These are phyloP conservation scores for Corrigiola litoralis DNA, from an alignment of 179 eudicot species.

Conservation along the genomic window DNA sequence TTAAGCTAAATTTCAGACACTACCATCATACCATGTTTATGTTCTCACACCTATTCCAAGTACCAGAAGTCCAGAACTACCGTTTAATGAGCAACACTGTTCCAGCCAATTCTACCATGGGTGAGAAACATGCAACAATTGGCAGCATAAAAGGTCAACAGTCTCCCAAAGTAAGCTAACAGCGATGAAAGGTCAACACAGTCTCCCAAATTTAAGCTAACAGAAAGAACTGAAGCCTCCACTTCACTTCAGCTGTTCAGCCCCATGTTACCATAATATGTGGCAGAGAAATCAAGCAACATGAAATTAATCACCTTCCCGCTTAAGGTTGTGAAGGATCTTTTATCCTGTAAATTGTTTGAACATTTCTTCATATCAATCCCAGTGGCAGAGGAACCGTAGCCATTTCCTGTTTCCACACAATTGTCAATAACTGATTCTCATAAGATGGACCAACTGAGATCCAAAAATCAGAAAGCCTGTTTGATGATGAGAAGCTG, in stretches of 20 bases:
- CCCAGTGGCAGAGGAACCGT: slow-evolving; percentile 25
- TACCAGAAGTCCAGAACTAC: no score
- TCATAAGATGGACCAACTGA: slow-evolving; percentile 3
- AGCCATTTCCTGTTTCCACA: slow-evolving; percentile 14
- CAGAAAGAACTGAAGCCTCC: not conserved
- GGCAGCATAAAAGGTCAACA: no score
- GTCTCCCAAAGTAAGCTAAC: not conserved
- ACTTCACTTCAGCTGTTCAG: not conserved
- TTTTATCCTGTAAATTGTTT: slow-evolving; percentile 22
- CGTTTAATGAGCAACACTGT: no score
- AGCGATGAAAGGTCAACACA: no score
- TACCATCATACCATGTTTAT: no score
- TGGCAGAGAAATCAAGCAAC: not conserved
- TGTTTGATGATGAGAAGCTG: not conserved
- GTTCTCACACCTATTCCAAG: no score
- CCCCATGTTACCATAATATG: not conserved
- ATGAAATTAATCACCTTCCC: slow-evolving; percentile 36
- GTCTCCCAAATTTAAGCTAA: not conserved
- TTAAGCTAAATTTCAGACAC: no score
- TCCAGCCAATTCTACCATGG: not conserved
- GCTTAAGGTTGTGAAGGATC: slow-evolving; percentile 17
- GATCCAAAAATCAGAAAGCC: slow-evolving; percentile 3
- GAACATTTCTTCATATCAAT: slow-evolving; percentile 15
- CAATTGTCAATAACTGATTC: slow-evolving; percentile 26
- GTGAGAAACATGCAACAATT: no score